Evolutionary conservation across 257 asterid genomes (phyloP).

Genomic region (Solanum medicagineum): DNA sequence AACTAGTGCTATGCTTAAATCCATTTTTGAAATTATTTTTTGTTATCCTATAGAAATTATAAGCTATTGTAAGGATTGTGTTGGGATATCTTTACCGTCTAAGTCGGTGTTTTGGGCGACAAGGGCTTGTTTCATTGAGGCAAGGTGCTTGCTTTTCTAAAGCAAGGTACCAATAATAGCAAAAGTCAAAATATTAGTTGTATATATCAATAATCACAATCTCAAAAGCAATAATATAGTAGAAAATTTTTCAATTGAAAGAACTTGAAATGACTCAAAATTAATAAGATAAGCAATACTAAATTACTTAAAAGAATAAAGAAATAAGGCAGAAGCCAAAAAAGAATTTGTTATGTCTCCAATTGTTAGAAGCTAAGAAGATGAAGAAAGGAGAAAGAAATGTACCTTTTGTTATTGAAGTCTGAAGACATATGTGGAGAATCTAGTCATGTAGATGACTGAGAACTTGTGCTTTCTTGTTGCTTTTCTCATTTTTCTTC

Average conservation of each 20-base stretch:
- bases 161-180: background rate
- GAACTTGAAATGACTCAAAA: background rate
- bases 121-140: background rate
- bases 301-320: background rate
- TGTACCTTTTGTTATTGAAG: background rate
- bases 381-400: background rate
- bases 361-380: background rate
- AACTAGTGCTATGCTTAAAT: background rate
- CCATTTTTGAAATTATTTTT: background rate
- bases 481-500: background rate
- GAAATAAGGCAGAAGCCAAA: background rate
- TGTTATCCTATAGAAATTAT: background rate
- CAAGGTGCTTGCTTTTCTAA: background rate
- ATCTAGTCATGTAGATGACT: background rate
- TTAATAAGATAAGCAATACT: background rate
- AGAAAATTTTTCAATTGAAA: background rate
- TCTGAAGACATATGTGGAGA: background rate
- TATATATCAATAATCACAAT: background rate
- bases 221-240: background rate
- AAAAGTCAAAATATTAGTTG: background rate
- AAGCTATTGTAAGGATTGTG: background rate
- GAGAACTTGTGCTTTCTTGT: background rate
- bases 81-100: background rate
- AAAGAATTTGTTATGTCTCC: background rate
- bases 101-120: background rate